phyloP scores from a whole-genome alignment of 1,139 yeast species.

The Pichia sp. region DNA sequence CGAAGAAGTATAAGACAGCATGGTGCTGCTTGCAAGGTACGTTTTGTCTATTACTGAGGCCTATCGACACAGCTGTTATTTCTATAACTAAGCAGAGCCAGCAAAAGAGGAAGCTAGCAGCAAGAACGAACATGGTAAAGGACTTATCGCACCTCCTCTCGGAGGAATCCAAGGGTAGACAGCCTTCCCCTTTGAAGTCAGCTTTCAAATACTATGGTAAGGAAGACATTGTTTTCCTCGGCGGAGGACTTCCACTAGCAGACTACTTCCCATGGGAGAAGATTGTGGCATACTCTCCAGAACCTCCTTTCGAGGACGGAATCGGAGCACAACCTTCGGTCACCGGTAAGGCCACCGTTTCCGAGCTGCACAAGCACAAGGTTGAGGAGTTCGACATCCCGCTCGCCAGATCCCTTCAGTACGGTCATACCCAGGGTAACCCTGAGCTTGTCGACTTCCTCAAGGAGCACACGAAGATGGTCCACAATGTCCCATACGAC shows the following conservation, averaged over 20 bases:
- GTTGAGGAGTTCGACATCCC: conserved; percentile 58
- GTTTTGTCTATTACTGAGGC: too few species aligned
- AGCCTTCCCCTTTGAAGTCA: conserved; percentile 73
- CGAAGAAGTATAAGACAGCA: too few species aligned
- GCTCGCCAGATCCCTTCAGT: conserved; percentile 81
- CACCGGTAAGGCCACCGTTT: conserved; percentile 41
- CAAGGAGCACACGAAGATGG: conserved; percentile 68
- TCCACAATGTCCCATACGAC: conserved; percentile 57
- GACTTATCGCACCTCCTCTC: conserved; percentile 76
- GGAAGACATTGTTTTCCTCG: conserved; percentile 81
- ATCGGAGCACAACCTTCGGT: conserved; percentile 62
- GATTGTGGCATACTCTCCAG: conserved; percentile 63
- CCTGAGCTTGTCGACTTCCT: conserved; percentile 63
- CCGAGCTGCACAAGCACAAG: conserved; percentile 41
- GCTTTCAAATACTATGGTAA: conserved; percentile 73
- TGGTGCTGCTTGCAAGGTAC: too few species aligned
- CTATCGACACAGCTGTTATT: too few species aligned
- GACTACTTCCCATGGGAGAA: conserved; percentile 90
- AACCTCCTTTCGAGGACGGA: conserved; percentile 72
- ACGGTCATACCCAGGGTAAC: conserved; percentile 81
- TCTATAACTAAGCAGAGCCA: neutral
- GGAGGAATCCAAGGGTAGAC: conserved; percentile 71
- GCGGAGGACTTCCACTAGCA: conserved; percentile 92
- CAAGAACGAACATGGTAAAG: conserved; percentile 33
- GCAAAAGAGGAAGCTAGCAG: neutral